phyloP scores from a whole-genome alignment of 1,139 yeast species.

The Kodamaea fungicola region DNA sequence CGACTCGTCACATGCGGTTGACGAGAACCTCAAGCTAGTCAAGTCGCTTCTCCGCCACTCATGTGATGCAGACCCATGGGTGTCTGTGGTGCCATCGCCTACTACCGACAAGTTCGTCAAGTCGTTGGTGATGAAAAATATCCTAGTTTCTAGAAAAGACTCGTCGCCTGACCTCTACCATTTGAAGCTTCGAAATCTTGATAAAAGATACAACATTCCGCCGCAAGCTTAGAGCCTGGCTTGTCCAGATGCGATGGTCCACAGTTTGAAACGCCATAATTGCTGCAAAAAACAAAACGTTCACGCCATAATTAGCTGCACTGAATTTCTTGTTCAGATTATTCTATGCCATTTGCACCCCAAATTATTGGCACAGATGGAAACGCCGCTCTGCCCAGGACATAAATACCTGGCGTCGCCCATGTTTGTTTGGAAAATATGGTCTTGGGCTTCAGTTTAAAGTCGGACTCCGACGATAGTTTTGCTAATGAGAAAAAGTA shows the following conservation, averaged over 20 bases:
- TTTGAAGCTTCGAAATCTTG: conserved; percentile 3
- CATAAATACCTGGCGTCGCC: no score
- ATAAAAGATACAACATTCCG: not conserved
- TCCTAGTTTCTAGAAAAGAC: conserved; percentile 14
- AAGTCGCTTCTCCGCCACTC: conserved; percentile 6
- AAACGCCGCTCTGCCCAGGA: no score
- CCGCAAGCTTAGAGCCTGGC: no score
- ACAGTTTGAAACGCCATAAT: not conserved
- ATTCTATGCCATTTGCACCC: no score
- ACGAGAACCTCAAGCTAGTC: conserved; percentile 12
- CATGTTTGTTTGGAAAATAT: no score
- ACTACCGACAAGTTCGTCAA: conserved; percentile 16
- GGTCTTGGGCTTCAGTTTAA: not conserved
- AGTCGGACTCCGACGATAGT: not conserved
- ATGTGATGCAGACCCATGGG: conserved; percentile 13
- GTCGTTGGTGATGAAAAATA: conserved; percentile 16
- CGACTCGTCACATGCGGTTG: conserved; percentile 17
- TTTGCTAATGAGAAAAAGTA: not conserved
- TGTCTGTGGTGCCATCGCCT: conserved; percentile 11
- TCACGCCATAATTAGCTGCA: no score
- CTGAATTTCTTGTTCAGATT: no score
- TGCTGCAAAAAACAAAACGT: not conserved
- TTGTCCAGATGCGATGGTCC: no score
- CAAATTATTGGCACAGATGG: no score
- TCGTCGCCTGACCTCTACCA: conserved; percentile 6